A percentile compares a stretch with the other conserved stretches of the same genome.
These are phyloP conservation scores for Pyricularia grisea DNA, from an alignment of 2,329 filamentous ascomycete species.

Conservation along the genomic window DNA sequence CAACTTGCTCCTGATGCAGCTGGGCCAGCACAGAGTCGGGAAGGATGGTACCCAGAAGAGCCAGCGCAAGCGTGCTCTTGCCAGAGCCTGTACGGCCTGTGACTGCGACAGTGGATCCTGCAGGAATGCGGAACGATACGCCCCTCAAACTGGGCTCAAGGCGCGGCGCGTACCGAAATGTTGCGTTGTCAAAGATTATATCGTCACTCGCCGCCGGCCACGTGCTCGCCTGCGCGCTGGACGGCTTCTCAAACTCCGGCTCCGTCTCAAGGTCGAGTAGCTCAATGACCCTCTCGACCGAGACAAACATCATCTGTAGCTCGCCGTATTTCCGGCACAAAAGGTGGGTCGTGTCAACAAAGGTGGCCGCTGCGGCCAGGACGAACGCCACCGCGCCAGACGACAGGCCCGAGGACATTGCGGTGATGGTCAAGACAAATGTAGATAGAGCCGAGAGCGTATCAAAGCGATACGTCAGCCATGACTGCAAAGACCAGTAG, in stretches of 20 bases:
- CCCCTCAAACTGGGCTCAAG: slow-evolving; percentile 63
- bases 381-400: slow-evolving; percentile 79
- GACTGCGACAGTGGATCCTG: slow-evolving; percentile 52
- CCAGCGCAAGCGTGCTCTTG: slow-evolving; percentile 66
- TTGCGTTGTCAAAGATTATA: slow-evolving; percentile 68
- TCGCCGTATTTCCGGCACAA: slow-evolving; percentile 75
- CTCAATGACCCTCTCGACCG: slow-evolving; percentile 78
- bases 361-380: slow-evolving; percentile 59
- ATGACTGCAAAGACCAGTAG: slow-evolving; percentile 82
- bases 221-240: slow-evolving; percentile 47
- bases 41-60: slow-evolving; percentile 45
- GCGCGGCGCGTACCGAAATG: slow-evolving; percentile 69
- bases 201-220: slow-evolving; percentile 69
- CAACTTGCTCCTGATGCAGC: not conserved
- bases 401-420: slow-evolving; percentile 64
- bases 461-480: slow-evolving; percentile 76
- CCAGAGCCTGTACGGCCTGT: slow-evolving; percentile 80
- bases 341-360: slow-evolving; percentile 60
- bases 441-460: slow-evolving; percentile 62
- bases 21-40: slow-evolving; percentile 22
- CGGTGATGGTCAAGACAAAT: slow-evolving; percentile 63
- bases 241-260: slow-evolving; percentile 40
- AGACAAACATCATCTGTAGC: slow-evolving; percentile 87
- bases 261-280: slow-evolving; percentile 73
- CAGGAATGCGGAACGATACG: slow-evolving; percentile 64